A percentile compares a stretch with the other conserved stretches of the same genome.
Conservation (phyloP, 208 protist genomes). For the Leishmania turanica region DNA sequence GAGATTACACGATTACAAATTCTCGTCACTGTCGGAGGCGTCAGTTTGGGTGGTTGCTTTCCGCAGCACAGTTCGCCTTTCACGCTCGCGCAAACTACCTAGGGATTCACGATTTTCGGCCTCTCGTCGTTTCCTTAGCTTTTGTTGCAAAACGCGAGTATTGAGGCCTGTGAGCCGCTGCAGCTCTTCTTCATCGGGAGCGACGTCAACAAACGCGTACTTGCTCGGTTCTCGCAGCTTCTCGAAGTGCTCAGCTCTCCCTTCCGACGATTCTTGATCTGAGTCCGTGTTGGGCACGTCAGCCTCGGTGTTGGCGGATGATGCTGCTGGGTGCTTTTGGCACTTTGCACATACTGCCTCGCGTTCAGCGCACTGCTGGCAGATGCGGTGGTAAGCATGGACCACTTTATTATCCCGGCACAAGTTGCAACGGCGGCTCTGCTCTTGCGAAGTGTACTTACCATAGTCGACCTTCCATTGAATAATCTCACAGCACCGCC, state of each 20-base stretch:
- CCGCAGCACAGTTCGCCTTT: constrained; percentile 54
- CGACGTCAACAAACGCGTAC: constrained; percentile 67
- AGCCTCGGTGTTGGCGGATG: neutral
- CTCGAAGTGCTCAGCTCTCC: neutral
- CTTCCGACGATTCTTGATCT: constrained; percentile 11
- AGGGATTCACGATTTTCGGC: constrained; percentile 47
- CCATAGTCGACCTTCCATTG: constrained; percentile 91
- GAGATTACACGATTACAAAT: constrained; percentile 11
- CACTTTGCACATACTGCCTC: constrained; percentile 80
- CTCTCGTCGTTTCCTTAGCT: constrained; percentile 13
- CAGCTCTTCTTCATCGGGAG: constrained; percentile 48
- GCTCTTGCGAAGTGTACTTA: constrained; percentile 72
- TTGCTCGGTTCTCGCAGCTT: constrained; percentile 23
- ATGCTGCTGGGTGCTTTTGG: constrained; percentile 55
- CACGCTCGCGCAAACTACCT: constrained; percentile 49
- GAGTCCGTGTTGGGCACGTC: constrained; percentile 6
- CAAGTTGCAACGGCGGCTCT: constrained; percentile 64
- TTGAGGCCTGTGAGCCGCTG: constrained; percentile 59
- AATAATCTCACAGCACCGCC: constrained; percentile 86
- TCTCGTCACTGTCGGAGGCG: constrained; percentile 23
- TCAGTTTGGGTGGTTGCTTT: constrained; percentile 22
- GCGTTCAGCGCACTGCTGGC: constrained; percentile 59
- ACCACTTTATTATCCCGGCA: constrained; percentile 64
- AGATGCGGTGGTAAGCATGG: constrained; percentile 85
- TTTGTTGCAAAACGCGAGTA: constrained; percentile 45